Percentiles rank a stretch among this genome's conserved stretches.
phyloP scores from a whole-genome alignment of 352 stramenopile species.

The Pythium aristosporum region DNA sequence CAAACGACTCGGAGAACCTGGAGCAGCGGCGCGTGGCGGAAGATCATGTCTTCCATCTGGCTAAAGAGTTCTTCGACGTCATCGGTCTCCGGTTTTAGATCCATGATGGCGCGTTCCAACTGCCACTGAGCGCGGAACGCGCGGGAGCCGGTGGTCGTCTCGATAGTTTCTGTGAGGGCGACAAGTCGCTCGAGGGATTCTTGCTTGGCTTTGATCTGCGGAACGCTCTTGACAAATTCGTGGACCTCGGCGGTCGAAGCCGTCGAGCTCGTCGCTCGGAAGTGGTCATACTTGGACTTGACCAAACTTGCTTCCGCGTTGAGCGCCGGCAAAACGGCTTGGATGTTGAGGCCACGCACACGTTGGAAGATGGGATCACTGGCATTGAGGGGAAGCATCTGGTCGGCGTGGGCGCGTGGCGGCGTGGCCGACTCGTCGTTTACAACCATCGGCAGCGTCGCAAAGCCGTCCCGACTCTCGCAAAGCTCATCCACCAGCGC shows the following conservation, averaged over 20 bases:
- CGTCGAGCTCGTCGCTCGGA: conserved; percentile 43
- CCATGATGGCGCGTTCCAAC: conserved; percentile 69
- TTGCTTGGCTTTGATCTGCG: conserved; percentile 57
- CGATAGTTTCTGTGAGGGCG: conserved; percentile 52
- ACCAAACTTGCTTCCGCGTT: conserved; percentile 52
- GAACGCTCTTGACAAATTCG: conserved; percentile 66
- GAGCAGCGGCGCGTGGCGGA: conserved; percentile 45
- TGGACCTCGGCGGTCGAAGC: conserved; percentile 64
- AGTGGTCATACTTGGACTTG: conserved; percentile 52
- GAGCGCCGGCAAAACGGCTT: conserved; percentile 45
- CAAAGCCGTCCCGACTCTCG: conserved; percentile 60
- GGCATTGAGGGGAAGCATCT: conserved; percentile 44
- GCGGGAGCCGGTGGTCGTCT: conserved; percentile 41
- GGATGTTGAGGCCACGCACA: conserved; percentile 66
- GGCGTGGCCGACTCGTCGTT: background rate
- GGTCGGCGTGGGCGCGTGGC: background rate
- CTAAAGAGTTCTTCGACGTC: conserved; percentile 27
- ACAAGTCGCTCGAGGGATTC: conserved; percentile 61
- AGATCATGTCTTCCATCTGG: conserved; percentile 59
- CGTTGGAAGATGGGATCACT: conserved; percentile 52
- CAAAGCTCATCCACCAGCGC: conserved; percentile 66
- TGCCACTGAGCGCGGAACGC: conserved; percentile 65
- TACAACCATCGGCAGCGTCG: conserved; percentile 21
- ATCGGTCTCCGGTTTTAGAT: conserved; percentile 37
- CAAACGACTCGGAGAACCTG: conserved; percentile 66